Conservation (phyloP, 805 yeast species). For the Ogataea degrootiae region DNA sequence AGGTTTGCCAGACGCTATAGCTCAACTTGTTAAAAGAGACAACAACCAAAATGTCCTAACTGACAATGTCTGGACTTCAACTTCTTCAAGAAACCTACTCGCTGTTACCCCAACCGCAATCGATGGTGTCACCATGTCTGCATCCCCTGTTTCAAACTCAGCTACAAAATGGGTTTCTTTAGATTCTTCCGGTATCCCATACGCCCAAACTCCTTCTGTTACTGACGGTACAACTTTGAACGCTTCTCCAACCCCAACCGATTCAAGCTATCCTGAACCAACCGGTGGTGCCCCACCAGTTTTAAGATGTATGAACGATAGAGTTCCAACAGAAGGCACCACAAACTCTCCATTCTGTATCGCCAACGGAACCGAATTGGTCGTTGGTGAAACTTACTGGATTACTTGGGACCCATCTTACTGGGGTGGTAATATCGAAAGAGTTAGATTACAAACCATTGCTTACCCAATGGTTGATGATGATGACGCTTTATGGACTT, state of each 20-base stretch:
- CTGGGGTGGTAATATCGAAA: slow-evolving; percentile 34
- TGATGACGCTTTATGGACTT: slow-evolving; percentile 30
- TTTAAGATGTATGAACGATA: slow-evolving; percentile 38
- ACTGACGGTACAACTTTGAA: slow-evolving; percentile 30
- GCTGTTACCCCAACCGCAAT: slow-evolving; percentile 39
- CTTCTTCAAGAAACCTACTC: slow-evolving; percentile 23
- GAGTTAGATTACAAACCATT: slow-evolving; percentile 30
- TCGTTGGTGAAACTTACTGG: slow-evolving; percentile 46
- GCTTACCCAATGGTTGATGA: slow-evolving; percentile 33
- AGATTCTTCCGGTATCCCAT: slow-evolving; percentile 41
- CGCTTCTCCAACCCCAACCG: slow-evolving; percentile 40
- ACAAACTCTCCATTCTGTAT: slow-evolving; percentile 40
- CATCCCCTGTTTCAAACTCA: slow-evolving; percentile 33
- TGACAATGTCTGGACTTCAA: slow-evolving; percentile 32
- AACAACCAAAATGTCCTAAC: slow-evolving; percentile 20
- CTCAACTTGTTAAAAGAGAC: slow-evolving; percentile 7
- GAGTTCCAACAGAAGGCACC: slow-evolving; percentile 29
- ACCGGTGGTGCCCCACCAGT: slow-evolving; percentile 41
- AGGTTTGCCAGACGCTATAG: slow-evolving; percentile 1
- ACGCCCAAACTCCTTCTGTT: slow-evolving; percentile 36
- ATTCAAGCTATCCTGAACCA: slow-evolving; percentile 29
- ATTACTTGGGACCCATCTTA: slow-evolving; percentile 44
- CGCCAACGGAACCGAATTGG: slow-evolving; percentile 37
- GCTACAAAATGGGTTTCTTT: slow-evolving; percentile 41
- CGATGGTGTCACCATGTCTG: slow-evolving; percentile 47